phyloP scores from a whole-genome alignment of 1,284 basidiomycete genomes.

The Gymnopus androsaceus region DNA sequence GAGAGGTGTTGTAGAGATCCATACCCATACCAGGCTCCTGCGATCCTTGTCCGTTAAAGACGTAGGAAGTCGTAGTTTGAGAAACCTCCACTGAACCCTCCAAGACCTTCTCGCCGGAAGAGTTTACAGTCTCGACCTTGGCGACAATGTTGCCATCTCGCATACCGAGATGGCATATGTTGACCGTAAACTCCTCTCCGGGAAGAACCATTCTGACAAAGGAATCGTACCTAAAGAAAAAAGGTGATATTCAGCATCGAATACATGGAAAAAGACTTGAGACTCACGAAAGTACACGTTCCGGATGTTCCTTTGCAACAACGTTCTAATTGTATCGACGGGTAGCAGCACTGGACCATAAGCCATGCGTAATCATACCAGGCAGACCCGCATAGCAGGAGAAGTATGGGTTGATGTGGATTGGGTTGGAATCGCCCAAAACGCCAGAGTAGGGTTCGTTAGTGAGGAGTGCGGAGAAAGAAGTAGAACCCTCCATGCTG shows the following conservation, averaged over 20 bases:
- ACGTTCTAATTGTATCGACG: too few relatives aligned
- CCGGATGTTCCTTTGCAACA: too few relatives aligned
- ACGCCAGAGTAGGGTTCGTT: conserved; percentile 96
- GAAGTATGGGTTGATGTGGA: conserved; percentile 99
- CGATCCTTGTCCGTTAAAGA: conserved; percentile 98
- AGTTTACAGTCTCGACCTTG: too few relatives aligned
- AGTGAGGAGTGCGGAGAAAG: conserved; percentile 79
- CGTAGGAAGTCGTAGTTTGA: conserved; percentile 89
- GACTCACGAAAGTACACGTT: too few relatives aligned
- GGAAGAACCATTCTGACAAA: conserved; percentile 99
- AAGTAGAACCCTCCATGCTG: conserved; percentile 52
- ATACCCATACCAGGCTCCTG: conserved; percentile 99
- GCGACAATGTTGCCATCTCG: conserved; percentile 91
- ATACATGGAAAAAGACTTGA: too few relatives aligned
- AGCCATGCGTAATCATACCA: conserved; percentile 96
- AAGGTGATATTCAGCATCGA: too few relatives aligned
- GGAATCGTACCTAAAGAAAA: too few relatives aligned
- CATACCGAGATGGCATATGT: conserved; percentile 90
- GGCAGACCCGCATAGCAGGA: conserved; percentile 91
- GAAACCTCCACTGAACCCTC: conserved; percentile 91
- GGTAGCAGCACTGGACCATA: conserved; percentile 97
- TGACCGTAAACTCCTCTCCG: conserved; percentile 85
- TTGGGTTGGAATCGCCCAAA: conserved; percentile 97
- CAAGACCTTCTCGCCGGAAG: conserved; percentile 90
- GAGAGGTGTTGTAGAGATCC: conserved; percentile 91